A percentile compares a stretch with the other conserved stretches of the same genome.
Evolutionary conservation across 371 early-diverging fungal genomes (phyloP).

Genomic region (Zychaea mexicana): DNA sequence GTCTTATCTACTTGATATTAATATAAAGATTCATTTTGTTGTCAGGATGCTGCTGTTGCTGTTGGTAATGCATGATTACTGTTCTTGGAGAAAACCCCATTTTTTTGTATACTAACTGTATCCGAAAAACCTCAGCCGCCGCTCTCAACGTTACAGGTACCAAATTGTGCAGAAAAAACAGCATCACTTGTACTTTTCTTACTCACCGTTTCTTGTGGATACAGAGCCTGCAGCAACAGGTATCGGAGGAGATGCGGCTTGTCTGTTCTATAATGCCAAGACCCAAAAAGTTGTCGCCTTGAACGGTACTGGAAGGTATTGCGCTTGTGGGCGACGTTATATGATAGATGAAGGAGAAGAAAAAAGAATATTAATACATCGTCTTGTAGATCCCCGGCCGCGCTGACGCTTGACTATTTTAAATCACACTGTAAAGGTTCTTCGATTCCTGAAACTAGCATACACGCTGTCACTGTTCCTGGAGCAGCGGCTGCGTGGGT

Average conservation of each 20-base stretch:
- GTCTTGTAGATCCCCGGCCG: conserved; percentile 56
- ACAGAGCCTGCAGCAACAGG: conserved; percentile 86
- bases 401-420: conserved; percentile 54
- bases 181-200: too few relatives aligned
- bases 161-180: too few relatives aligned
- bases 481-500: conserved; percentile 85
- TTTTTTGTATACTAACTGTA: not conserved
- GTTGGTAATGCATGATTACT: conserved; percentile 42
- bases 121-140: conserved; percentile 42
- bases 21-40: too few relatives aligned
- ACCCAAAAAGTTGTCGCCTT: conserved; percentile 57
- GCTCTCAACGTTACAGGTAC: conserved; percentile 66
- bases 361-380: not conserved
- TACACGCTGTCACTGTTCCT: conserved; percentile 78
- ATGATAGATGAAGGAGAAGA: not conserved
- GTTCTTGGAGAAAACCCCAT: not conserved
- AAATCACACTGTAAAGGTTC: conserved; percentile 29
- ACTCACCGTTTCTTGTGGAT: too few relatives aligned
- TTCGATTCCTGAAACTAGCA: conserved; percentile 46
- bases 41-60: conserved; percentile 83
- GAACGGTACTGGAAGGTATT: conserved; percentile 77
- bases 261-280: conserved; percentile 76
- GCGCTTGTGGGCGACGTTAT: too few relatives aligned
- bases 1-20: too few relatives aligned
- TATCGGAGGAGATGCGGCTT: conserved; percentile 91